These are phyloP conservation scores for Stemphylium vesicarium DNA, from an alignment of 2,329 filamentous ascomycete genomes.

Conservation along the genomic window DNA sequence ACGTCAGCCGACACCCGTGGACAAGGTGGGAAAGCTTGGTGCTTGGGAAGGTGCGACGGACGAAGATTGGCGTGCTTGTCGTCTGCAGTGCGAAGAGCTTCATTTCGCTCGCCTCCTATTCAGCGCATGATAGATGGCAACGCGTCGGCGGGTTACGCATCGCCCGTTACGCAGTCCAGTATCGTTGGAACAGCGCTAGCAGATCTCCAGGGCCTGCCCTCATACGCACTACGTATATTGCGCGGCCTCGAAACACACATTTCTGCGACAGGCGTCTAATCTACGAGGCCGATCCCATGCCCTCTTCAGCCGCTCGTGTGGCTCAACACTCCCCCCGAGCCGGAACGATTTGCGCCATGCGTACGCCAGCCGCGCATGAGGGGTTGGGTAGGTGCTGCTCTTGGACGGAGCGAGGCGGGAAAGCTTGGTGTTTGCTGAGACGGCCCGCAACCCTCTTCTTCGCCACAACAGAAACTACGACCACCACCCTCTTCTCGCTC, in stretches of 20 bases:
- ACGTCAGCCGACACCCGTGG: neutral
- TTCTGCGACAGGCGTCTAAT: slow-evolving; percentile 10
- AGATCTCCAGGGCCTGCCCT: neutral
- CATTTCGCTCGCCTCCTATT: slow-evolving; percentile 2
- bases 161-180: neutral
- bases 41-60: neutral
- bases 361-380: neutral
- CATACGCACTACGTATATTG: slow-evolving; percentile 7
- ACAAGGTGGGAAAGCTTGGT: neutral
- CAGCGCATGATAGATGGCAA: neutral
- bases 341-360: neutral
- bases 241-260: slow-evolving; percentile 12
- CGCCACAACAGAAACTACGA: neutral
- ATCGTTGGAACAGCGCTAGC: neutral
- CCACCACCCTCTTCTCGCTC: too few species aligned
- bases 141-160: slow-evolving; percentile 7
- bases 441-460: neutral
- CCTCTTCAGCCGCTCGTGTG: neutral
- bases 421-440: too few species aligned
- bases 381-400: neutral
- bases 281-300: slow-evolving; percentile 8
- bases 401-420: neutral
- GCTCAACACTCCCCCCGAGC: neutral
- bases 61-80: neutral
- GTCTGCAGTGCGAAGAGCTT: neutral